Base-by-base conservation (phyloP, 345 rosid species). In the Heritiera littoralis region DNA sequence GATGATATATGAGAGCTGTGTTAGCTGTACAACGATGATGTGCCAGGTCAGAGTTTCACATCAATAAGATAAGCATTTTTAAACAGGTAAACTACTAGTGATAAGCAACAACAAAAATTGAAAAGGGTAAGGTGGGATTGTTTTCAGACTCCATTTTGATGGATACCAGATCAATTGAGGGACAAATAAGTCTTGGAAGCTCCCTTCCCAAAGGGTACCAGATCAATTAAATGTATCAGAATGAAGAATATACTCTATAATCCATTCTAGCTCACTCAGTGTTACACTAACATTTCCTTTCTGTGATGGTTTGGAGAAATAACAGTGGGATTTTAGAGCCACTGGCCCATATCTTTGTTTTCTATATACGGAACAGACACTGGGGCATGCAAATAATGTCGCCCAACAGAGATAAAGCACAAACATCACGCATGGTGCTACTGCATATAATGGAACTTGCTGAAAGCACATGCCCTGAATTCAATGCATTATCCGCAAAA, bases 1-100 rank as follows among this genome's bases (percentile, higher is more conserved):
- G 88, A 85, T 95, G 99, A 83, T 95, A 93, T 46, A 90, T 41
- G 55, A 95, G 96, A 76, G 91, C 91, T 20, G 97, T 93, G 81
- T 95, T 93, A 75, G 92, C 99, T 95, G 97, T 77, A 84, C 69
- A 72, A 85, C 15, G 15, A 32, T 48, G 45, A 66, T 61, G 61
- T 75, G 74, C 74, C 43, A 7, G 23, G 45, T 73, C 78, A 72
- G 41, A 78, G 45, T 60, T 61, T 74, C 23, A 49, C 60, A 66
- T 55, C 71, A 59, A 68, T 20, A 35, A 14, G 55, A 40, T 59
- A 48, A 14, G n/a, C 40, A 35, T 38, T 51, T 12, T 32, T 45
- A 66, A 77, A 14, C 49, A 28, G 11, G 73, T 54, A 23, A 77
- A 81, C 38, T 18, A 49, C 56, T 65, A 41, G 23, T 12, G n/a